phyloP scores from a whole-genome alignment of 2,329 filamentous ascomycete species.

The Pezicula rhizophila region DNA sequence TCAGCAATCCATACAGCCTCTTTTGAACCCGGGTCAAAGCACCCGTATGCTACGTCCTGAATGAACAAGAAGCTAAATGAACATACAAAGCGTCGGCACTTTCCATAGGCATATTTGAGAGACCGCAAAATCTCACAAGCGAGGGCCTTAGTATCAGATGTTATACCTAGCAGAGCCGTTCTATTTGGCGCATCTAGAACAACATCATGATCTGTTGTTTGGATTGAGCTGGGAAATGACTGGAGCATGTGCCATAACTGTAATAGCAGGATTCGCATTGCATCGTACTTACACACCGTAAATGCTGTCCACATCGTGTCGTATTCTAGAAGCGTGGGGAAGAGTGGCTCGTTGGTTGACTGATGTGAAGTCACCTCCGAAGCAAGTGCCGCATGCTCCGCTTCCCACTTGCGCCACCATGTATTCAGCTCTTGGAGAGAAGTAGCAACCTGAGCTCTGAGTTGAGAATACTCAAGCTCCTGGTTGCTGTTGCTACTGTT shows the following conservation, averaged over 20 bases:
- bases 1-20: slow-evolving; percentile 5
- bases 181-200: slow-evolving; percentile 3
- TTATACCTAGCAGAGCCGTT: slow-evolving; percentile 6
- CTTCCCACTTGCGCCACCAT: slow-evolving; percentile 9
- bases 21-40: slow-evolving; percentile 6
- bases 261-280: slow-evolving; percentile 9
- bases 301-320: slow-evolving; percentile 6
- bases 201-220: not conserved
- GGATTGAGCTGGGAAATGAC: not conserved
- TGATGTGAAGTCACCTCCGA: slow-evolving; percentile 1
- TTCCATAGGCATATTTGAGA: slow-evolving; percentile 6
- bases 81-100: slow-evolving; percentile 5
- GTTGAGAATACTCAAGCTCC: not conserved
- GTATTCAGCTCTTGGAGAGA: slow-evolving; percentile 6
- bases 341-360: not conserved
- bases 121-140: slow-evolving; percentile 5
- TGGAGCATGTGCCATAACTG: slow-evolving; percentile 5
- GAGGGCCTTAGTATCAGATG: slow-evolving; percentile 5
- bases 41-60: slow-evolving; percentile 9
- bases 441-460: slow-evolving; percentile 4
- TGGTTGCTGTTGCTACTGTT: not conserved
- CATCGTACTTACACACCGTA: slow-evolving; percentile 3
- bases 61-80: slow-evolving; percentile 8
- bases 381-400: not conserved
- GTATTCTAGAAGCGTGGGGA: slow-evolving; percentile 6